Percentiles rank a stretch among this genome's conserved stretches.
Evolutionary conservation across 1,139 yeast species (phyloP).

Genomic region (Kodamaea sp.): DNA sequence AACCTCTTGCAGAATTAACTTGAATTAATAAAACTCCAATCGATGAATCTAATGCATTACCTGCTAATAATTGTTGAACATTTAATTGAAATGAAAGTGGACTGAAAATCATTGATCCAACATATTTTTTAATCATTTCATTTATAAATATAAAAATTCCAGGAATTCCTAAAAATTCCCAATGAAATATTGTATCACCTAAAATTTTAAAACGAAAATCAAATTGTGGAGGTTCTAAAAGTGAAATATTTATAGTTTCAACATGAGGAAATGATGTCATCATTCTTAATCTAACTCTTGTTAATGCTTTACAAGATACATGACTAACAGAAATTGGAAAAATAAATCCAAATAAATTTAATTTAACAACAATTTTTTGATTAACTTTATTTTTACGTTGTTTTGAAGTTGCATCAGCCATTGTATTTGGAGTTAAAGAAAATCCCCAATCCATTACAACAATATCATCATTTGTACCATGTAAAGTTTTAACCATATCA

Average conservation of each 20-base stretch:
- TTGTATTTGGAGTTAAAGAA: slow-evolving; percentile 86
- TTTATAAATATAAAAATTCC: slow-evolving; percentile 79
- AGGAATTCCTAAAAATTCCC: slow-evolving; percentile 84
- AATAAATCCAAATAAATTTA: slow-evolving; percentile 61
- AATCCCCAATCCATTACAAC: slow-evolving; percentile 96
- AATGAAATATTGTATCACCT: slow-evolving; percentile 78
- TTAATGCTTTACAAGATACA: slow-evolving; percentile 60
- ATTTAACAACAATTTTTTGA: slow-evolving; percentile 70
- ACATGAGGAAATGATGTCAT: slow-evolving; percentile 89
- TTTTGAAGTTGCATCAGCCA: slow-evolving; percentile 76
- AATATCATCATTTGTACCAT: slow-evolving; percentile 82
- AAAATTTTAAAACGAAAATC: slow-evolving; percentile 74
- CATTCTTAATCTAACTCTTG: slow-evolving; percentile 82
- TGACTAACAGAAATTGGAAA: slow-evolving; percentile 62
- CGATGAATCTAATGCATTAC: slow-evolving; percentile 75
- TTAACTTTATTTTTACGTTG: slow-evolving; percentile 81
- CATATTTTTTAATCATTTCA: slow-evolving; percentile 79
- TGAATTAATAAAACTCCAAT: slow-evolving; percentile 79
- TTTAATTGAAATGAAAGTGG: slow-evolving; percentile 93
- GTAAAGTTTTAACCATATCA: slow-evolving; percentile 82
- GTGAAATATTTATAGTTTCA: slow-evolving; percentile 80
- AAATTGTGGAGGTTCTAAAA: slow-evolving; percentile 80
- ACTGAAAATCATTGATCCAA: slow-evolving; percentile 80
- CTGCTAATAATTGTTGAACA: slow-evolving; percentile 84
- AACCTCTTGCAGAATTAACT: slow-evolving; percentile 60